A percentile compares a stretch with the other conserved stretches of the same genome.
These are phyloP conservation scores for Lactarius indigo DNA, from an alignment of 768 basidiomycete species.

Conservation along the genomic window DNA sequence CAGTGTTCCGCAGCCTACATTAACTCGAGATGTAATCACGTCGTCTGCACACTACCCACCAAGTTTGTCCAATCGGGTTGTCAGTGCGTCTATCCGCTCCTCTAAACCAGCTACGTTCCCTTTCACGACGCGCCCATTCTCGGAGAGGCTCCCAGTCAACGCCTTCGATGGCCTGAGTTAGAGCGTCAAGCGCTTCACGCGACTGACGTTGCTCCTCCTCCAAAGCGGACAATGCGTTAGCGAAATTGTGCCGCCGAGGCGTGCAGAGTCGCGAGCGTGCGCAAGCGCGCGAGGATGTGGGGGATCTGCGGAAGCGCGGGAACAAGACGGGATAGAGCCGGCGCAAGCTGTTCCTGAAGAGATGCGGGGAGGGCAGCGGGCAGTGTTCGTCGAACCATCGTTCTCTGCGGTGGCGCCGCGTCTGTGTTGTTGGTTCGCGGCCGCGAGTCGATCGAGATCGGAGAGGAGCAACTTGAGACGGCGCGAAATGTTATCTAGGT, in stretches of 20 bases:
- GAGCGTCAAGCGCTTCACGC: slow-evolving; percentile 59
- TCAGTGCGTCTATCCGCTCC: slow-evolving; percentile 47
- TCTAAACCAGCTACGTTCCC: slow-evolving; percentile 75
- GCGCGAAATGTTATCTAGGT: slow-evolving; percentile 92
- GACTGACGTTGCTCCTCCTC: slow-evolving; percentile 71
- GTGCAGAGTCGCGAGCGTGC: slow-evolving; percentile 81
- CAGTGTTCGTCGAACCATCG: slow-evolving; percentile 14
- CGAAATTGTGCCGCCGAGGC: slow-evolving; percentile 80
- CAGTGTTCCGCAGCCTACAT: background rate
- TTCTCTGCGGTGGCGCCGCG: slow-evolving; percentile 31
- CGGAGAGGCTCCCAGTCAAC: slow-evolving; percentile 75
- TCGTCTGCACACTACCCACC: slow-evolving; percentile 15
- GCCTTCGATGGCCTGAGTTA: slow-evolving; percentile 61
- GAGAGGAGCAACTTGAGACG: slow-evolving; percentile 89
- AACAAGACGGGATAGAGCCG: slow-evolving; percentile 64
- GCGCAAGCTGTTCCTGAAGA: slow-evolving; percentile 59
- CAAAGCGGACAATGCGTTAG: slow-evolving; percentile 57
- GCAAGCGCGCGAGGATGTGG: slow-evolving; percentile 83
- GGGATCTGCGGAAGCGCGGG: slow-evolving; percentile 80
- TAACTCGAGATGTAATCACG: background rate
- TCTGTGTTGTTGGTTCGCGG: slow-evolving; percentile 36
- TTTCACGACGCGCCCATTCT: slow-evolving; percentile 66
- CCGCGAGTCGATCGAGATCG: slow-evolving; percentile 81
- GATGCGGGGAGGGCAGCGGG: slow-evolving; percentile 30
- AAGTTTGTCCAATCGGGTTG: slow-evolving; percentile 42